A percentile compares a stretch with the other conserved stretches of the same genome.
phyloP scores from a whole-genome alignment of 2,329 filamentous ascomycete species.

The Fusarium domesticum region DNA sequence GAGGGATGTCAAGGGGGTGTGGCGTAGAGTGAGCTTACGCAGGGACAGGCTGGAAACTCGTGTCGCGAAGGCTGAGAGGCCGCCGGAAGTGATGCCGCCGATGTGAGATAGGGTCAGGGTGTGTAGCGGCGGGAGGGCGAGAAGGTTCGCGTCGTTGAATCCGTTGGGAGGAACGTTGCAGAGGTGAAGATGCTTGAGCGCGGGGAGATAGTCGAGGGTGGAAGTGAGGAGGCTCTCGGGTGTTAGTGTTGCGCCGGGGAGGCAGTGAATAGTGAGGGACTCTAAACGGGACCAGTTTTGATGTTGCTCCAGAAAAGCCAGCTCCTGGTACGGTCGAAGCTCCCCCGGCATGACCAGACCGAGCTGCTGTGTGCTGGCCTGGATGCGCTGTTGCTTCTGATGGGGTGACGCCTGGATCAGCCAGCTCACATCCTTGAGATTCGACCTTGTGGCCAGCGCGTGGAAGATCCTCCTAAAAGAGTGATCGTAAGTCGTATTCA shows the following conservation, averaged over 20 bases:
- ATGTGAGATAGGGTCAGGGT: slow-evolving; percentile 56
- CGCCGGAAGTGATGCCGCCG: slow-evolving; percentile 53
- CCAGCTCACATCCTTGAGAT: slow-evolving; percentile 60
- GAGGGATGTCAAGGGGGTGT: slow-evolving; percentile 55
- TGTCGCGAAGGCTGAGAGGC: slow-evolving; percentile 56
- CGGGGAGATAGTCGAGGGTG: slow-evolving; percentile 50
- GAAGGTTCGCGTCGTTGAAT: slow-evolving; percentile 55
- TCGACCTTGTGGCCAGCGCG: slow-evolving; percentile 54
- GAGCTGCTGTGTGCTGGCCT: slow-evolving; percentile 31
- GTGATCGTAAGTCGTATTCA: slow-evolving; percentile 53
- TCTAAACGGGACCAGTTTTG: slow-evolving; percentile 54
- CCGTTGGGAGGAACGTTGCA: slow-evolving; percentile 54
- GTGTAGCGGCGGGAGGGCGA: slow-evolving; percentile 53
- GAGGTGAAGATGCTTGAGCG: slow-evolving; percentile 57
- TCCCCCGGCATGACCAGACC: slow-evolving; percentile 30
- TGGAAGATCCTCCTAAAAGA: slow-evolving; percentile 56
- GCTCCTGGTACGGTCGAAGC: slow-evolving; percentile 33
- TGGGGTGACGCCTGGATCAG: slow-evolving; percentile 42
- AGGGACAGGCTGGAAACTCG: slow-evolving; percentile 45
- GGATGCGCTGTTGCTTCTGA: slow-evolving; percentile 32
- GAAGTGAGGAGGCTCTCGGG: slow-evolving; percentile 51
- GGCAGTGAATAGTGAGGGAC: slow-evolving; percentile 57
- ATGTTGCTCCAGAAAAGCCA: slow-evolving; percentile 51
- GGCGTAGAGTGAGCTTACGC: slow-evolving; percentile 51
- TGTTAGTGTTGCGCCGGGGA: slow-evolving; percentile 52